Conservation (phyloP, 1,139 yeast species). For the Saccharomyces hybrid region DNA sequence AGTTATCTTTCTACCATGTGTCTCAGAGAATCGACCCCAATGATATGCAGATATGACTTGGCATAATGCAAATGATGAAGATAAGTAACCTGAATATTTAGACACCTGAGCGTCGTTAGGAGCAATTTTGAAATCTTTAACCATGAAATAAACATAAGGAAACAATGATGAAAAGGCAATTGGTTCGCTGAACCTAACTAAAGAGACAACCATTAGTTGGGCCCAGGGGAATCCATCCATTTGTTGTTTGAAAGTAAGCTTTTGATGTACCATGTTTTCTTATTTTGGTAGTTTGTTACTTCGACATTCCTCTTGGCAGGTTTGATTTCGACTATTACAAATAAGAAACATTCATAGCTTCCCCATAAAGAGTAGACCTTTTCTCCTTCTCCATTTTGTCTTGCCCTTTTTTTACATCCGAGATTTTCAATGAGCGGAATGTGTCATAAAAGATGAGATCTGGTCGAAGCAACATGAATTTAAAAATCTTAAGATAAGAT, state of each 20-base stretch:
- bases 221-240: constrained; percentile 42
- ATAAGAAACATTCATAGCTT: background rate
- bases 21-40: constrained; percentile 53
- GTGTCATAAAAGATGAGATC: background rate
- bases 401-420: background rate
- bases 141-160: constrained; percentile 60
- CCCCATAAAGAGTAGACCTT: background rate
- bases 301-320: background rate
- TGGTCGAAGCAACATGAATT: background rate
- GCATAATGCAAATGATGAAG: constrained; percentile 46
- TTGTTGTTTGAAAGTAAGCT: constrained; percentile 30
- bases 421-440: background rate
- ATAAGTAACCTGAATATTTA: constrained; percentile 50
- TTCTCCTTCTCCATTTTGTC: background rate
- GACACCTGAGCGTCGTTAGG: constrained; percentile 47
- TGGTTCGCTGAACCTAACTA: constrained; percentile 52
- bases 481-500: background rate
- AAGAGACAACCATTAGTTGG: constrained; percentile 42
- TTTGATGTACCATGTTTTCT: constrained; percentile 6
- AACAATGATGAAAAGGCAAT: constrained; percentile 56
- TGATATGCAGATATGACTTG: constrained; percentile 50
- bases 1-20: constrained; percentile 51
- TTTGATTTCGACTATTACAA: background rate
- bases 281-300: background rate
- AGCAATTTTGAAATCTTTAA: constrained; percentile 47